Base-by-base conservation (phyloP, 768 basidiomycete genomes). In the Rhizopogon salebrosus region DNA sequence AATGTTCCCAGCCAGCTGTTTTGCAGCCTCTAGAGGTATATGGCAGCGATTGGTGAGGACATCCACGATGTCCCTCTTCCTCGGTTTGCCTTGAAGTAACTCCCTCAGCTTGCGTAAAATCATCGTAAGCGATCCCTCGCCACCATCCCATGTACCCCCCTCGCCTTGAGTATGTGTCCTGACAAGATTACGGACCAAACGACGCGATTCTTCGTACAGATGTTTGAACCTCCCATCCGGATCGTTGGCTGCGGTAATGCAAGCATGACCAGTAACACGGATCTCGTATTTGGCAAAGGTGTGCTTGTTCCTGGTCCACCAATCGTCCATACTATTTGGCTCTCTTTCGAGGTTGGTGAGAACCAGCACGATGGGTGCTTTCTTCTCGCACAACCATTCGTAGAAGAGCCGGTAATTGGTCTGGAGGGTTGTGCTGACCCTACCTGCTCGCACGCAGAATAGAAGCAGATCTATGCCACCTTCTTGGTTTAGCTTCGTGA, bases 401-500 rank as follows among this genome's bases (percentile, higher is more conserved):
- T 60, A 60, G 58, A 75, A 74, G n/a, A 75, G 52, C 31, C 58
- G 55, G 57, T 73, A 77, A 55, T 75, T 77, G 55, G 66, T 64
- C 45, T 66, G 63, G 34, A 64, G 60, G 0, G 67, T 61, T n/a
- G 68, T 65, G 31, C 64, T 70, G 60, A 75, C 68, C 46, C 71
- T 60, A 3, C 72, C 68, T 1, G 65, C 71, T 4, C 70, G 69
- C 66, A 76, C 67, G 56, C 70, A 69, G 52, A 70, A 77, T 3
- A 77, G 51, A 4, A 77, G 65, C 18, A 78, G 73, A 52, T 64
- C 70, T 35, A 78, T 61, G 26, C 77, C 75, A 14, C 62, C 70
- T 27, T 58, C 51, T 10, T 51, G 48, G 38, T 51, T 22, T 6
- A 77, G 63, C 9, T 38, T 57, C 10, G 48, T 35, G 53, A 78